Conservation (phyloP, 208 protist genomes). For the Zelonia costaricensis region DNA sequence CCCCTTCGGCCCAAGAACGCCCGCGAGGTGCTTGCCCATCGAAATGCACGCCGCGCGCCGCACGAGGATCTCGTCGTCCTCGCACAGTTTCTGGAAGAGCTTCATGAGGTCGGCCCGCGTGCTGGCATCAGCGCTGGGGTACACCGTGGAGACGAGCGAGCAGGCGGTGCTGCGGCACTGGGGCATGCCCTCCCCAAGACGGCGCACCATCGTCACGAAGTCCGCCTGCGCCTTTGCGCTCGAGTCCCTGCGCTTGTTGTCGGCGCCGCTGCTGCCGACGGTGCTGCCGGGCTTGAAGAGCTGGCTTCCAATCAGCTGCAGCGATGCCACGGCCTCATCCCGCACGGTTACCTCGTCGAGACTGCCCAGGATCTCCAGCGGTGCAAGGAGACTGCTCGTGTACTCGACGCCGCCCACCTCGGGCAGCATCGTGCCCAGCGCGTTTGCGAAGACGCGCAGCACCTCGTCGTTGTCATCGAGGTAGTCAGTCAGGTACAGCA, state of each 20-base stretch:
- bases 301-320: slow-evolving; percentile 66
- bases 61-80: slow-evolving; percentile 98
- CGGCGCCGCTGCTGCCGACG: slow-evolving; percentile 5
- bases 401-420: slow-evolving; percentile 95
- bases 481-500: slow-evolving; percentile 97
- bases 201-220: slow-evolving; percentile 88
- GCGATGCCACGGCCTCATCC: slow-evolving; percentile 93
- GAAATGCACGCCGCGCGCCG: slow-evolving; percentile 93
- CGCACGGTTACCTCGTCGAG: slow-evolving; percentile 98
- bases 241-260: slow-evolving; percentile 9
- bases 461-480: slow-evolving; percentile 99
- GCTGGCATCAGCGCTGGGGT: slow-evolving; percentile 55
- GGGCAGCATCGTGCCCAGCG: slow-evolving; percentile 97
- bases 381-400: slow-evolving; percentile 88
- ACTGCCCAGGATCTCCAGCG: slow-evolving; percentile 96
- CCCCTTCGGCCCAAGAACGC: slow-evolving; percentile 55
- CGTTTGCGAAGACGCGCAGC: slow-evolving; percentile 96
- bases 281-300: slow-evolving; percentile 56
- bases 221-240: slow-evolving; percentile 63
- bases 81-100: slow-evolving; percentile 86
- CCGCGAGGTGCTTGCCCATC: slow-evolving; percentile 84
- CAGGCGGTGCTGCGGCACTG: slow-evolving; percentile 95
- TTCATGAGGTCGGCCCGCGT: slow-evolving; percentile 65
- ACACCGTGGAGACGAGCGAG: slow-evolving; percentile 93
- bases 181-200: slow-evolving; percentile 93